Evolutionary conservation across 2,329 filamentous ascomycete species (phyloP), one percentile per base, ranked within the genome.

Genomic region (Fusarium chlamydosporum): DNA sequence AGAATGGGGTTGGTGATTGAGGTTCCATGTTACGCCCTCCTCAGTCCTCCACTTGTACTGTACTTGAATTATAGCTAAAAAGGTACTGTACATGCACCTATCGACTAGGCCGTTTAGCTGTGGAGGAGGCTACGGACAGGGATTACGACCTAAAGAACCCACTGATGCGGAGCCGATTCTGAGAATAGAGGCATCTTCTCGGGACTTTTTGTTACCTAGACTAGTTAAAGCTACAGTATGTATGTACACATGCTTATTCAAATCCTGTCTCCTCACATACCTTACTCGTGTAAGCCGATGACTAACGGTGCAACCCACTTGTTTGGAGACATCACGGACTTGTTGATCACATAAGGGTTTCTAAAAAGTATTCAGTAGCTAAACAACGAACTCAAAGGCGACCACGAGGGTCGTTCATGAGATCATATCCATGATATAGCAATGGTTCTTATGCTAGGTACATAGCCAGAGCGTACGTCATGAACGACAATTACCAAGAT

Each of bases 381-480:
- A 10, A 27, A 18, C 26, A 33, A 56, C 18, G 18, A 23, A 58
- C 33, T 35, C 26, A 26, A 47, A 64, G 37, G 18, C 31, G 31
- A 37, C 38, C 38, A 62, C 42, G 48, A 47, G 37, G 37, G 26
- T 16, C 55, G 33, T 58, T 42, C 31, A 43, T 29, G 35, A 56
- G 20, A 48, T 62, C 41, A 43, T 47, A 16, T 40, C 16, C 34
- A 40, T 16, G 18, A 7, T 29, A 54, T 27, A 45, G 23, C 23
- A 35, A n/a, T 50, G 26, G 16, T 38, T 20, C 12, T 18, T 35
- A 53, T 23, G 16, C 16, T n/a, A 35, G 12, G 18, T 48, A 29
- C 60, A 56, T 37, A 50, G 59, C 34, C 23, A n/a, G 31, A 11
- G 31, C 41, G 38, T 58, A 61, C 42, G 58, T 63, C 58, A 63